Evolutionary conservation across 1,284 basidiomycete species (phyloP), one percentile per base, ranked within the genome.

Genomic region (Malassezia equina): DNA sequence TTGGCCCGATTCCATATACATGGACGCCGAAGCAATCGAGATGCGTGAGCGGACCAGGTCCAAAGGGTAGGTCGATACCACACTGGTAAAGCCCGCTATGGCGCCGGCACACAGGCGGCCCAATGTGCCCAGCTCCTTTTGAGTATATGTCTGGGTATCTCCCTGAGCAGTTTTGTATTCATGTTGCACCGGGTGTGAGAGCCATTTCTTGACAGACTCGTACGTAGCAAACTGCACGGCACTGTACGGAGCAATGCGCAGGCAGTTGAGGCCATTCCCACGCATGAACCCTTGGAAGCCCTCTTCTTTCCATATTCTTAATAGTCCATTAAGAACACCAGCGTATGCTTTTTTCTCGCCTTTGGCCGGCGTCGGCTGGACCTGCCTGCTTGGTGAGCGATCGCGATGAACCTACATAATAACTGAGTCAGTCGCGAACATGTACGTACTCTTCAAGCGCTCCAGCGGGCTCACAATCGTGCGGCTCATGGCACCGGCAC

Each of bases 391-490:
- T 13, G 12, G 44, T 48, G 2, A 52, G 51, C 31, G 31, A 9
- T n/a, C 5, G n/a, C n/a, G 17, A 24, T n/a, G 47, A 13, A 75
- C 85, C 69, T 67, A 90, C 89, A 93, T 85, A 62, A 95, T 94
- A 70, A 95, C 52, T 59, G 45, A 1, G 41, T 44, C 27, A 25
- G 42, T 27, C 34, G 19, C 23, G 7, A 23, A 25, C 1, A 15
- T 32, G 2, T 4, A 58, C 59, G 42, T 47, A 60, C 59, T 95
- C 77, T 95, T 95, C 47, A 95, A 78, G 52, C 90, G 78, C 71
- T 95, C 91, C 15, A 95, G 76, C 13, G 91, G 90, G 61, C 84
- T 86, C 46, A 95, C 90, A 27, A 94, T 86, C 3, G 91, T 94
- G 55, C 90, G 80, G 60, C 86, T 89, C 8, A 87, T 82, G 0